These are phyloP conservation scores for Trametes cinnabarina DNA, from an alignment of 768 basidiomycete genomes.

Conservation along the genomic window DNA sequence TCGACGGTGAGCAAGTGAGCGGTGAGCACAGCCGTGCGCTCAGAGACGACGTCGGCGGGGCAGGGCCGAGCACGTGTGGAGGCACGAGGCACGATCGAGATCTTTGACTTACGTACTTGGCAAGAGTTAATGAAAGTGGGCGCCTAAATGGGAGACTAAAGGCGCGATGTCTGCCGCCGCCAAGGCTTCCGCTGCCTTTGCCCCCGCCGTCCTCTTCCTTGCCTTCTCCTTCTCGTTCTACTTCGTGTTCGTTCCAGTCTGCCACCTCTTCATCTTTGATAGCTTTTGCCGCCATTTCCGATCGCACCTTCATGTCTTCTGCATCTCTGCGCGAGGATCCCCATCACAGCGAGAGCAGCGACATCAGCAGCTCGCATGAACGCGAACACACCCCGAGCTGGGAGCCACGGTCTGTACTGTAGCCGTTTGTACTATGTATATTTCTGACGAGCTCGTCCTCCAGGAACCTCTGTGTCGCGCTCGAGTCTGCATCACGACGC, in stretches of 20 bases:
- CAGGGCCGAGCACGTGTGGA: not conserved
- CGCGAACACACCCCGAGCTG: slow-evolving; percentile 8
- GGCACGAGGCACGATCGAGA: slow-evolving; percentile 17
- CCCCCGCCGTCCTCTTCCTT: not conserved
- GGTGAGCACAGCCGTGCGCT: not conserved
- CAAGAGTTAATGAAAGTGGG: slow-evolving; percentile 10
- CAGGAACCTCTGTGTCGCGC: slow-evolving; percentile 15
- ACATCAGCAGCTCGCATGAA: slow-evolving; percentile 13
- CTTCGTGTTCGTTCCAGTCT: not conserved
- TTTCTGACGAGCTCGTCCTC: not conserved
- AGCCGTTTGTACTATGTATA: not conserved
- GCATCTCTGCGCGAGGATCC: slow-evolving; percentile 5
- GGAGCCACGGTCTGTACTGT: slow-evolving; percentile 13
- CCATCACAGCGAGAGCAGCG: slow-evolving; percentile 10
- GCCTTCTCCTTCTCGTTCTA: not conserved
- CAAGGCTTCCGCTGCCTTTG: not conserved
- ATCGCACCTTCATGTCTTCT: slow-evolving; percentile 17
- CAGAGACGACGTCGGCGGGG: not conserved
- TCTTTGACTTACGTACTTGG: slow-evolving; percentile 8
- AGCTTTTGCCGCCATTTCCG: not conserved
- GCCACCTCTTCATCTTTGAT: not conserved
- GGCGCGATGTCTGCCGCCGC: slow-evolving; percentile 3
- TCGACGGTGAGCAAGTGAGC: not conserved
- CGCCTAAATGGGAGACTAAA: slow-evolving; percentile 1
- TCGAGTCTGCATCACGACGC: slow-evolving; percentile 20